Evolutionary conservation across 1,284 basidiomycete species (phyloP), one percentile per base, ranked within the genome.

Genomic region (Xerocomus minutiporus): DNA sequence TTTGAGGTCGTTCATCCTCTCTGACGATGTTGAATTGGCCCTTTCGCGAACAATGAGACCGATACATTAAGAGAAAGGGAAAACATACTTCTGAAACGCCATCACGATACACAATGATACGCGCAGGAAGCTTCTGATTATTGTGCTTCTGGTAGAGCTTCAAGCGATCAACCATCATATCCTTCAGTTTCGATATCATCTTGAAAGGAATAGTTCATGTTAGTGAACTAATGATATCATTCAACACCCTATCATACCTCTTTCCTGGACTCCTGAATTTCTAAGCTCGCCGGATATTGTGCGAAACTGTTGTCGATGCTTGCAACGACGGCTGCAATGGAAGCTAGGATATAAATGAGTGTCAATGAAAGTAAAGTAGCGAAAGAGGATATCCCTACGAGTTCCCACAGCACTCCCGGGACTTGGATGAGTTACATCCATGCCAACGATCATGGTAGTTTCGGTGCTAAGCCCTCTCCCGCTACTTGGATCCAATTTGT

Each of bases 401-500:
- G 78, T 88, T 9, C 82, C 84, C 56, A 73, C 76, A 57, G 78
- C 76, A 56, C 83, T 84, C 0, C 82, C 82, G 4, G 77, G 79
- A 15, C 86, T 84, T 23, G 88, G 86, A 68, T 91, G 90, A 1
- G 88, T 90, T 13, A 92, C 89, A 61, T 92, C 89, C 70, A 90
- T 90, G 5, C 89, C 89, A 9, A 91, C 81, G 29, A 92, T 65
- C 85, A 92, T 91, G 0, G 88, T 91, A 6, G 82, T 76, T 55
- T 64, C 65, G 51, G 73, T 57, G 45, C 70, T 74, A 40, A 91
- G 66, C 83, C 81, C 85, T 9, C 50, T 56, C 69, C 82, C 78
- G 59, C 70, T 80, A 2, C 61, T 58, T 17, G 66, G 59, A 58
- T 86, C 83, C 26, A 90, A 69, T 20, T 66, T 66, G 59, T 88